Evolutionary conservation across 225 moss, liverwort and hornwort genomes (phyloP).

Genomic region (Antitrichia curtipendula): DNA sequence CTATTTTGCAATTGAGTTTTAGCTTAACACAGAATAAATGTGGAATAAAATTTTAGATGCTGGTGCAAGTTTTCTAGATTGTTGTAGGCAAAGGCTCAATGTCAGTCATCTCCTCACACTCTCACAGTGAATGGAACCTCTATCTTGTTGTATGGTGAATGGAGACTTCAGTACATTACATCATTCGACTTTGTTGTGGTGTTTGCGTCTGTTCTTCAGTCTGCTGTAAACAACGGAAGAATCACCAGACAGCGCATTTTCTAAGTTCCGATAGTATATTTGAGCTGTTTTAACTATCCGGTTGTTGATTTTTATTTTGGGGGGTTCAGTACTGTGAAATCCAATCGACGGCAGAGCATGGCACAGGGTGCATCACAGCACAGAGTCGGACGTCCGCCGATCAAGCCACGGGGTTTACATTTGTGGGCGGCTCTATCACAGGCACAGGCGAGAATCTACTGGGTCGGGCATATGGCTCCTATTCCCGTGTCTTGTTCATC

Average conservation of each 20-base stretch:
- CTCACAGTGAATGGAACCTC: background rate
- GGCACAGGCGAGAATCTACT: constrained; percentile 25
- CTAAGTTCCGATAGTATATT: too few relatives aligned
- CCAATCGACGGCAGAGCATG: constrained; percentile 12
- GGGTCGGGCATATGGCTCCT: constrained; percentile 37
- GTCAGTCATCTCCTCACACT: background rate
- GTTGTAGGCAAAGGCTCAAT: too few relatives aligned
- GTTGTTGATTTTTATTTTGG: background rate
- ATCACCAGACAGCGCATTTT: background rate
- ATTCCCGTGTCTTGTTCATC: constrained; percentile 39
- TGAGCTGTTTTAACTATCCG: background rate
- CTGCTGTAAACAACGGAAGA: background rate
- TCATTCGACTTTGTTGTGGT: background rate
- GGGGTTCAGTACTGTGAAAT: constrained; percentile 11
- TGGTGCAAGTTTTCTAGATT: background rate
- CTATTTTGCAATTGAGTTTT: too few relatives aligned
- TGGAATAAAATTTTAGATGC: background rate
- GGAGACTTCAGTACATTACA: background rate
- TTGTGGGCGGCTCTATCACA: constrained; percentile 31
- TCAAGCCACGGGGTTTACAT: constrained; percentile 21
- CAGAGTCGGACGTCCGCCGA: constrained; percentile 1
- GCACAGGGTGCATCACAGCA: constrained; percentile 32
- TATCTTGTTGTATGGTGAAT: background rate
- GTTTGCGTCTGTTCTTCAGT: background rate
- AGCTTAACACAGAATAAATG: too few relatives aligned